A percentile compares a stretch with the other conserved stretches of the same genome.
Evolutionary conservation across 257 asterid genomes (phyloP).

Genomic region (Paraleonurus japonicus): DNA sequence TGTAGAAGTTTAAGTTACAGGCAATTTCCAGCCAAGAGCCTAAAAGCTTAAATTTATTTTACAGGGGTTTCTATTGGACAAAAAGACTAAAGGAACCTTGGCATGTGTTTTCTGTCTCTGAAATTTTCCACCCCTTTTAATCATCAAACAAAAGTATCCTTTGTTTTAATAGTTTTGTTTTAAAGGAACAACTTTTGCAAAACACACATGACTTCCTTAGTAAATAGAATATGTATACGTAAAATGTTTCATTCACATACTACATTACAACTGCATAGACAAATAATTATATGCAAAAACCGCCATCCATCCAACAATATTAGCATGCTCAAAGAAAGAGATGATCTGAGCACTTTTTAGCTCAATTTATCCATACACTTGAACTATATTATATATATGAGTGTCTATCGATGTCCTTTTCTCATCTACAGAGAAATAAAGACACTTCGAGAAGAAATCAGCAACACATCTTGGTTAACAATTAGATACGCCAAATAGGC

Average conservation of each 20-base stretch:
- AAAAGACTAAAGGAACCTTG: background rate
- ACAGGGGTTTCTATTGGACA: background rate
- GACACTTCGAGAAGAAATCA: background rate
- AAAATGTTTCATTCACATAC: background rate
- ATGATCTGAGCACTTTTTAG: background rate
- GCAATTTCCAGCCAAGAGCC: background rate
- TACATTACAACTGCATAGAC: background rate
- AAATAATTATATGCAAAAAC: background rate
- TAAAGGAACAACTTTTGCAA: background rate
- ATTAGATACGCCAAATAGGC: background rate
- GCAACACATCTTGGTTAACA: background rate
- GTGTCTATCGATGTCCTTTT: background rate
- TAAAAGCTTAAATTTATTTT: background rate
- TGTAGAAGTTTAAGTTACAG: background rate
- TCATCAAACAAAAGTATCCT: background rate
- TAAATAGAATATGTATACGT: background rate
- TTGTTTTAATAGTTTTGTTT: background rate
- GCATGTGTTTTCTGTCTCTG: background rate
- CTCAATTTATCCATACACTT: background rate
- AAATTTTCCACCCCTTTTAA: background rate
- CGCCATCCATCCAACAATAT: background rate
- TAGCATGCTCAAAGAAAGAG: background rate
- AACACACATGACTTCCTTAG: background rate
- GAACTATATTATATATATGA: background rate
- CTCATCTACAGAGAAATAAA: background rate